Percentiles rank a stretch among this genome's conserved stretches.
phyloP scores from a whole-genome alignment of 805 yeast species.

The Saturnispora bothae region DNA sequence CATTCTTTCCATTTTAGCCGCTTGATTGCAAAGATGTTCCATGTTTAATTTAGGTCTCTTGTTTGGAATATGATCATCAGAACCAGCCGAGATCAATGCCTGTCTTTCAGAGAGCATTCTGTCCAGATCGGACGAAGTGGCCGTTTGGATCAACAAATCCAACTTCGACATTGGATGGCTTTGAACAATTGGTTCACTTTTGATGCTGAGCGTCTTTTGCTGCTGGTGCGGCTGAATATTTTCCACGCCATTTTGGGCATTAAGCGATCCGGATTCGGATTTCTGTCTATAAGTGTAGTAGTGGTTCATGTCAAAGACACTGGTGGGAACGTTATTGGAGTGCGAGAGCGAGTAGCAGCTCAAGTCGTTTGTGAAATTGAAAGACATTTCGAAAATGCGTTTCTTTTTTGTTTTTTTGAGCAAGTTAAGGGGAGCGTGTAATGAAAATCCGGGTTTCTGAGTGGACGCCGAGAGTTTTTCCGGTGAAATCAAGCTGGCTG shows the following conservation, averaged over 20 bases:
- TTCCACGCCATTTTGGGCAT: not conserved
- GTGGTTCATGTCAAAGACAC: slow-evolving; percentile 15
- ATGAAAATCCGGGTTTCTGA: too few relatives aligned
- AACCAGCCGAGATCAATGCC: not conserved
- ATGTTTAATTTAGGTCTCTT: not conserved
- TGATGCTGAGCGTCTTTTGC: not conserved
- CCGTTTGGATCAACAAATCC: slow-evolving; percentile 25
- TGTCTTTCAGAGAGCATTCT: not conserved
- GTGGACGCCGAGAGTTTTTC: too few relatives aligned
- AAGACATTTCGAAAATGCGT: slow-evolving; percentile 10
- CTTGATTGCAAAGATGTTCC: slow-evolving; percentile 6
- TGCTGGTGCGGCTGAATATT: not conserved
- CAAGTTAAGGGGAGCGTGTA: too few relatives aligned
- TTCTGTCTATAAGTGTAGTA: slow-evolving; percentile 13
- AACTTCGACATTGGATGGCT: slow-evolving; percentile 17
- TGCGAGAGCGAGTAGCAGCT: slow-evolving; percentile 23
- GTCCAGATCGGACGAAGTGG: slow-evolving; percentile 15
- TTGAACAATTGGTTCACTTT: not conserved
- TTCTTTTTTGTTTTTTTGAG: not conserved
- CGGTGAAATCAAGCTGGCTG: too few relatives aligned
- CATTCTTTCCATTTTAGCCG: slow-evolving; percentile 4
- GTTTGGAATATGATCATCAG: not conserved
- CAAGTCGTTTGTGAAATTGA: slow-evolving; percentile 20
- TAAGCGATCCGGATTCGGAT: slow-evolving; percentile 9
- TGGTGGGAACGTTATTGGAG: slow-evolving; percentile 22